These are phyloP conservation scores for Cytospora schulzeri DNA, from an alignment of 2,329 filamentous ascomycete genomes.

Conservation along the genomic window DNA sequence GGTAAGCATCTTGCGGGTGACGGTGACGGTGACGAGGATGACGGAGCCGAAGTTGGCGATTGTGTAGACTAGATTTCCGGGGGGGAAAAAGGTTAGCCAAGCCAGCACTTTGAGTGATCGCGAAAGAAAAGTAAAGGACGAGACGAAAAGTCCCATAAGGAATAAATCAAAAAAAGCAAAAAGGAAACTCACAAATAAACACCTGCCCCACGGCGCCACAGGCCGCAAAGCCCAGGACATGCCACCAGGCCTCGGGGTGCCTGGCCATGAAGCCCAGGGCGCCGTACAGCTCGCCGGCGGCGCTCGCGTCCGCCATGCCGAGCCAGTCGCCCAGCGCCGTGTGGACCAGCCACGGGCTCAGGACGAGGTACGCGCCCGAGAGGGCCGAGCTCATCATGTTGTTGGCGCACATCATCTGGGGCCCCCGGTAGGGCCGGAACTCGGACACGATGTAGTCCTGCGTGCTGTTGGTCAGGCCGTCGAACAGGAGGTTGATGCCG, in stretches of 20 bases:
- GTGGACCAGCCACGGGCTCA: slow-evolving; percentile 77
- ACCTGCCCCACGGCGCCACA: slow-evolving; percentile 94
- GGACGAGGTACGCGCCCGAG: slow-evolving; percentile 73
- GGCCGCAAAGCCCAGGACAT: slow-evolving; percentile 85
- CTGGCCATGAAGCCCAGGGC: slow-evolving; percentile 79
- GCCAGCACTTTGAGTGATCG: neutral
- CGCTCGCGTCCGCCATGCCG: slow-evolving; percentile 63
- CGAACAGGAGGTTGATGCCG: slow-evolving; percentile 87
- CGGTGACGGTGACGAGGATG: slow-evolving; percentile 91
- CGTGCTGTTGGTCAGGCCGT: slow-evolving; percentile 93
- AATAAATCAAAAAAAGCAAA: neutral
- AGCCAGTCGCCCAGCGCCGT: slow-evolving; percentile 67
- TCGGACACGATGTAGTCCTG: slow-evolving; percentile 90
- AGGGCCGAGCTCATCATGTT: slow-evolving; percentile 84
- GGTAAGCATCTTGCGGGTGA: slow-evolving; percentile 98
- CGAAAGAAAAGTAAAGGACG: neutral
- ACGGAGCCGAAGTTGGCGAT: slow-evolving; percentile 89
- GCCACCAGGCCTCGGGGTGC: slow-evolving; percentile 80
- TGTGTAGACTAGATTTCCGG: slow-evolving; percentile 69
- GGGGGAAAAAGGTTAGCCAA: neutral
- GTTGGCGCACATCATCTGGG: slow-evolving; percentile 99
- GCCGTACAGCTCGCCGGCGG: slow-evolving; percentile 71
- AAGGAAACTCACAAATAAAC: slow-evolving; percentile 73
- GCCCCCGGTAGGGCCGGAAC: slow-evolving; percentile 81
- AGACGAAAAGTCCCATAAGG: neutral